A percentile compares a stretch with the other conserved stretches of the same genome.
Conservation (phyloP, 768 basidiomycete species). For the Trametopsis cervina region DNA sequence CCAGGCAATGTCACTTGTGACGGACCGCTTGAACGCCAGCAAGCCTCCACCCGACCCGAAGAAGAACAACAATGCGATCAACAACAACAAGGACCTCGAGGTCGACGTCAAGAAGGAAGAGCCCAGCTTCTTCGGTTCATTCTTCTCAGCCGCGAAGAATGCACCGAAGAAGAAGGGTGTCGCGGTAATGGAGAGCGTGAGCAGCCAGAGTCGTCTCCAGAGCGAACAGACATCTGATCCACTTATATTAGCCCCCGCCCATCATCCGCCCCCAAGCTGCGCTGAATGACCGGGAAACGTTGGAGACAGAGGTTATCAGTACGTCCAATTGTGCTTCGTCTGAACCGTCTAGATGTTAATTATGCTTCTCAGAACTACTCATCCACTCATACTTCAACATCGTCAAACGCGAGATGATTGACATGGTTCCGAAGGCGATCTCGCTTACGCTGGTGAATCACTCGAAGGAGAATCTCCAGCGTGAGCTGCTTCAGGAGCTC, state of each 20-base stretch:
- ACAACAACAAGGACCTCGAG: slow-evolving; percentile 94
- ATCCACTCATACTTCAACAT: slow-evolving; percentile 98
- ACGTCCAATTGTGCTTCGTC: slow-evolving; percentile 28
- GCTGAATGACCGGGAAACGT: slow-evolving; percentile 88
- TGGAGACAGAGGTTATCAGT: slow-evolving; percentile 99
- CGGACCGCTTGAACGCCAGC: slow-evolving; percentile 72
- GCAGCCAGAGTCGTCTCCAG: neutral
- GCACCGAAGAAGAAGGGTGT: slow-evolving; percentile 53
- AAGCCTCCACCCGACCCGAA: slow-evolving; percentile 80
- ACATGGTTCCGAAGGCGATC: slow-evolving; percentile 98
- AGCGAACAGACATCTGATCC: neutral
- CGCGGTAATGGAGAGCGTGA: slow-evolving; percentile 52
- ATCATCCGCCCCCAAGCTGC: slow-evolving; percentile 87
- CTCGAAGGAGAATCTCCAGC: slow-evolving; percentile 92
- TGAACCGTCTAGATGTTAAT: neutral
- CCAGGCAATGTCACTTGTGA: slow-evolving; percentile 87
- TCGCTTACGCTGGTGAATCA: slow-evolving; percentile 85
- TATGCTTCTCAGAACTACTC: slow-evolving; percentile 61
- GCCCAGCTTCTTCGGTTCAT: slow-evolving; percentile 88
- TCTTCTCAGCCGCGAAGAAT: slow-evolving; percentile 72
- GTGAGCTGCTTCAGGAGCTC: slow-evolving; percentile 89
- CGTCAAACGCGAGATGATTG: slow-evolving; percentile 98
- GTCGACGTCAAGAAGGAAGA: slow-evolving; percentile 88
- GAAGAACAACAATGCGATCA: slow-evolving; percentile 60
- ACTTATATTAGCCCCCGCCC: slow-evolving; percentile 55